Base-by-base conservation (phyloP, 2,329 filamentous ascomycete species). In the Xylariaceae sp. region DNA sequence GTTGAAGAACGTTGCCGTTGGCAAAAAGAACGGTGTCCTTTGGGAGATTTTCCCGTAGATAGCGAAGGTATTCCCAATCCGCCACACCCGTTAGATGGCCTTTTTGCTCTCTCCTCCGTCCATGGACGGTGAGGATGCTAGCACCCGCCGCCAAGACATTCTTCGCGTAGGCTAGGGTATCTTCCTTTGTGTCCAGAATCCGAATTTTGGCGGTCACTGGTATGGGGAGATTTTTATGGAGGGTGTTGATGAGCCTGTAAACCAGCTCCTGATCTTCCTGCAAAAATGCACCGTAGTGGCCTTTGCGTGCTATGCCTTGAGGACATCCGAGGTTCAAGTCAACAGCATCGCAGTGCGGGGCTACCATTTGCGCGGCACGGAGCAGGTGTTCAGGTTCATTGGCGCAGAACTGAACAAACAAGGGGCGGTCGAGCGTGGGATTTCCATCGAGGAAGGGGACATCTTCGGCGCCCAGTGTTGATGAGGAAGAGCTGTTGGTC, bases 321-420 rank as follows among this genome's bases (percentile, higher is more conserved):
- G 94, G 94, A 73, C 94, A 99, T 6, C 94, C 94, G 4, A 99
- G 79, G 70, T 99, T 99, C 64, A 99, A 75, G 71, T 99, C 94
- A 3, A 99, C 88, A 6, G 94, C 94, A 70, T 99, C 94, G 73
- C 93, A 97, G 72, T 92, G 89, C 0, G 91, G 90, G 4, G 89
- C 86, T 0, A 91, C 92, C 56, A 87, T 81, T 59, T 82, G 81
- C 0, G 93, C 94, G 0, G 94, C 92, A 23, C 81, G 80, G 41
- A 97, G 84, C 16, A 96, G 81, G 47, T 88, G 84, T n/a, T 88
- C 81, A 0, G 91, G 84, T 55, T 94, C 86, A 72, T 94, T 95
- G 58, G 91, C 89, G 78, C 94, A 99, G 73, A 99, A 99, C 68
- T 99, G 94, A 3, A 97, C 93, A 64, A 97, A 92, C 8, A 97